Base-by-base conservation (phyloP, 176 grass and related monocot genomes). In the Zea luxurians region DNA sequence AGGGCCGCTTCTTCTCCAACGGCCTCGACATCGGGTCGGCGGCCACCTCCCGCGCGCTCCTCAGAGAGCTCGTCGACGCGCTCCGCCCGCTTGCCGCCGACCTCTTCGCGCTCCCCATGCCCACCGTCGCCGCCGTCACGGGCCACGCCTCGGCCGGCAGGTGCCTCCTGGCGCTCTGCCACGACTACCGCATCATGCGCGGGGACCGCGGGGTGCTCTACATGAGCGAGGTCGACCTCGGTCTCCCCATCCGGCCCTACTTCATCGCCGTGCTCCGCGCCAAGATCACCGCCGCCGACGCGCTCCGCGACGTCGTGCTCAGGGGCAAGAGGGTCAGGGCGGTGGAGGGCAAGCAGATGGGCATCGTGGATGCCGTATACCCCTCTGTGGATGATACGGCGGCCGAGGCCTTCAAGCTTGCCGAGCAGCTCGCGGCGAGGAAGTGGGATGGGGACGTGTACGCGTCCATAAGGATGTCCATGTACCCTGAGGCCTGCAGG, bases 1-100 rank as follows among this genome's bases (percentile, higher is more conserved):
- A 97, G 83, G 94, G 91, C 47, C 87, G 89, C 4, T 97, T 97
- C 87, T 97, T 97, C 87, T 97, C 94, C 77, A 97, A 97, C 74
- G 94, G 94, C 0, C 89, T 97, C 4, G 94, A 93, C 73, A 75
- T 91, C 50, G 89, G 71, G 35, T 93, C 89, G 89, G 89, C 79
- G 65, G 71, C 73, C 16, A 21, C 37, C 43, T 86, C 94, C n/a
- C 79, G 74, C 62, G 71, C 78, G 21, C 75, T 73, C 8, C 17
- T 89, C 52, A 1, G 12, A 10, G 70, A 83, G 77, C 79, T 97
- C 71, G 64, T 89, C 43, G 43, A 41, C 48, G 78, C 88, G 5
- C 75, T 97, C 18, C 77, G 78, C 21, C 89, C 67, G 59, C 60
- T 91, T 50, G 78, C 92, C 36, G 86, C 84, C 68, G 94, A 88